Percentiles rank a stretch among this genome's conserved stretches.
Conservation (phyloP, 345 rosid genomes). For the Raphanus raphanistrum region DNA sequence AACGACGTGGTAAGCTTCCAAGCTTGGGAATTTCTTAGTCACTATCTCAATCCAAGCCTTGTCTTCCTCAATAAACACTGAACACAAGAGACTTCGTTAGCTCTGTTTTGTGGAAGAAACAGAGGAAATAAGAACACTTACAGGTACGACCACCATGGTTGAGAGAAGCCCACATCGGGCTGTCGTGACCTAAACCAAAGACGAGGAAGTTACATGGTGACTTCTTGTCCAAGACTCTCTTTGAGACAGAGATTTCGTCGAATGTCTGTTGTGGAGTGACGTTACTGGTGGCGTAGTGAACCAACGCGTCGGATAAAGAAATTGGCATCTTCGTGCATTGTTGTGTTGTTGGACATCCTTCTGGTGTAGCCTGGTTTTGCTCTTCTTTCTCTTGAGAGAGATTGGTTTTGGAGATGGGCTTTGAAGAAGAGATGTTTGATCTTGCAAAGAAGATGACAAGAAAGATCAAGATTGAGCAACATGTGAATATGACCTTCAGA, state of each 20-base stretch:
- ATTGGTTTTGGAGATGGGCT: slow-evolving; percentile 18
- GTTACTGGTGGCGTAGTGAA: slow-evolving; percentile 79
- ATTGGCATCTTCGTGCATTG: slow-evolving; percentile 62
- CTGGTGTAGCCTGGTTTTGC: neutral
- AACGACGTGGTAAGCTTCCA: slow-evolving; percentile 71
- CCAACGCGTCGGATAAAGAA: slow-evolving; percentile 63
- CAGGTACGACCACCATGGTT: slow-evolving; percentile 81
- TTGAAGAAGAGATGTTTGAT: slow-evolving; percentile 33
- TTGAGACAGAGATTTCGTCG: slow-evolving; percentile 72
- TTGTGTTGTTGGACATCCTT: slow-evolving; percentile 40
- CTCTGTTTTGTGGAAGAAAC: neutral
- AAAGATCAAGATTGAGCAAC: slow-evolving; percentile 33
- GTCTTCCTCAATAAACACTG: slow-evolving; percentile 85
- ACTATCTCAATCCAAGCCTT: slow-evolving; percentile 75
- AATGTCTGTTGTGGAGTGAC: slow-evolving; percentile 87
- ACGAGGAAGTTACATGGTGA: slow-evolving; percentile 92
- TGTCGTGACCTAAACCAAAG: slow-evolving; percentile 91
- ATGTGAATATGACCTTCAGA: slow-evolving; percentile 32
- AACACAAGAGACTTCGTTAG: slow-evolving; percentile 4
- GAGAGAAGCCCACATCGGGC: slow-evolving; percentile 90
- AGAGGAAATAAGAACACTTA: slow-evolving; percentile 25
- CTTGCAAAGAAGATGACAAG: slow-evolving; percentile 28
- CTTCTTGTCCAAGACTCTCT: slow-evolving; percentile 60
- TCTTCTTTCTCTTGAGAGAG: slow-evolving; percentile 26
- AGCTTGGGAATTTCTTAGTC: slow-evolving; percentile 56